Evolutionary conservation across 225 moss, liverwort and hornwort species (phyloP), one percentile per base, ranked within the genome.

Genomic region (Lunularia cruciata): DNA sequence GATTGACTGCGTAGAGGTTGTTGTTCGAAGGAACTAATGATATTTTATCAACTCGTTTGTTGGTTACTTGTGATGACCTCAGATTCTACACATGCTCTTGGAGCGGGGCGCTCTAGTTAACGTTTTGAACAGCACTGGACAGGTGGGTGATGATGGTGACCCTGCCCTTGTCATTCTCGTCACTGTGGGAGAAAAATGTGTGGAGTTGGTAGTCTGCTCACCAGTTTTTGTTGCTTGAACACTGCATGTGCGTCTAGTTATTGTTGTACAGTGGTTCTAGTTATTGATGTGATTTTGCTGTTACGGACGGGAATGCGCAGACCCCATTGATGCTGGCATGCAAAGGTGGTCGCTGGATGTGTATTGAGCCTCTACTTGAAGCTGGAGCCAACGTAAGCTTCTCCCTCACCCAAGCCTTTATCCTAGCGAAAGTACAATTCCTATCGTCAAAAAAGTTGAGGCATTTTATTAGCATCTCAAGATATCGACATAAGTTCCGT

Each of bases 271-370:
- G 1, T 5, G 10, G 32, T 35, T 19, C 20, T 10, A 10, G 46
- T 10, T 10, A 63, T 25, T 8, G 15, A 13, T 14, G 2, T 5
- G 34, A 32, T 18, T 31, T 30, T 13, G 31, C 16, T 16, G 12
- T 58, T 18, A 28, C 54, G 2, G 11, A 39, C 25, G 20, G 43
- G 47, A 43, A 51, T 26, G 6, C 67, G 74, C 79, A 86, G 86
- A 86, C 86, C 18, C 75, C 86, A 8, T 55, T 86, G 53, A 86
- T 86, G 86, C 73, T 81, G 64, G 86, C 86, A 36, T 86, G 83
- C 62, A 83, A 78, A 73, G 42, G 35, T 23, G 86, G 86, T 33
- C 72, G 51, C 5, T 78, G 65, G 78, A 62, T 47, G 3, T 80
- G 86, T 52, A 45, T 86, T 20, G 81, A 78, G 15, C 80, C 76